These are phyloP conservation scores for Fusarium drepaniforme DNA, from an alignment of 2,329 filamentous ascomycete genomes.

Conservation along the genomic window DNA sequence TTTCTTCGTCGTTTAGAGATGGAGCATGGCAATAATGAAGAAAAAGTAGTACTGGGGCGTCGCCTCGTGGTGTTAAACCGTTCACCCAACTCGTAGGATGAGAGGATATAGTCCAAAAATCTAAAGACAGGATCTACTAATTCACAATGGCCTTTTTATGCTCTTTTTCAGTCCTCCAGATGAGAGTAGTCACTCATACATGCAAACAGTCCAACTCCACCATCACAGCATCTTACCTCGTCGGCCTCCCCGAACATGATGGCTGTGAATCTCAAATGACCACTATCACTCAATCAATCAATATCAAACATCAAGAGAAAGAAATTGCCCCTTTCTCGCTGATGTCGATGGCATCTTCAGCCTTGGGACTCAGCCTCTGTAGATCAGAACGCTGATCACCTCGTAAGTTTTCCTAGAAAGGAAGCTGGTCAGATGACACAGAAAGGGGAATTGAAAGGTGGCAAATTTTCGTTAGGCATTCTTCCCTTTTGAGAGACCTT, in stretches of 20 bases:
- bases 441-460: neutral
- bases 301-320: neutral
- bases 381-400: neutral
- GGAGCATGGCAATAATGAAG: neutral
- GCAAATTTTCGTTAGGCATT: neutral
- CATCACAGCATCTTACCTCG: neutral
- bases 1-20: neutral
- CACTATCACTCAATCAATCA: neutral
- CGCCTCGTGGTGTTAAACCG: too few species aligned
- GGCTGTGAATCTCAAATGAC: neutral
- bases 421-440: neutral
- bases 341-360: neutral
- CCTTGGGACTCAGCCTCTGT: neutral
- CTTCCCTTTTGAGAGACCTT: neutral
- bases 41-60: neutral
- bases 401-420: neutral
- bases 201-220: neutral
- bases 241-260: neutral
- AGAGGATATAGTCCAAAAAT: neutral
- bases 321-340: neutral
- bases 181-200: neutral
- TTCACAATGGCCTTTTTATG: neutral
- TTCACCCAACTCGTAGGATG: neutral
- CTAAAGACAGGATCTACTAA: neutral
- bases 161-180: fast-evolving